Conservation (phyloP, 2,329 filamentous ascomycete species). For the Penicillium sp. region DNA sequence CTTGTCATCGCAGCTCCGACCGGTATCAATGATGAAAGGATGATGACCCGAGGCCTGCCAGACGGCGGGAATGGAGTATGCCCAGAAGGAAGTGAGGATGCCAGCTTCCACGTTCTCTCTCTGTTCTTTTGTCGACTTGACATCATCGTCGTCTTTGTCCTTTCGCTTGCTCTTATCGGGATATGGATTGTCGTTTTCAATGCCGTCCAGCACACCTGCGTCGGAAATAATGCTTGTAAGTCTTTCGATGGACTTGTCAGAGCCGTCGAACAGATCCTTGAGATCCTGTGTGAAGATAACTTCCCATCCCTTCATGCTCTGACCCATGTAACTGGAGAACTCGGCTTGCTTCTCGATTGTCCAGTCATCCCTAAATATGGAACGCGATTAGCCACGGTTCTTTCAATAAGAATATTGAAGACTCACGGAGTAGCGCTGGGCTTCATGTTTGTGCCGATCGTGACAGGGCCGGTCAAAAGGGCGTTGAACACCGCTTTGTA, state of each 20-base stretch:
- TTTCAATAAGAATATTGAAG: not conserved
- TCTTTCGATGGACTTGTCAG: not conserved
- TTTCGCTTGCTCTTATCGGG: not conserved
- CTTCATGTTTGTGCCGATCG: not conserved
- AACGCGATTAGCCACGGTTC: not conserved
- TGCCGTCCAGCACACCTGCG: not conserved
- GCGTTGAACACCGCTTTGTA: not conserved
- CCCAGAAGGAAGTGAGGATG: constrained; percentile 6
- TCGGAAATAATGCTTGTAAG: not conserved
- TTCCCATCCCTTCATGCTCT: constrained; percentile 11
- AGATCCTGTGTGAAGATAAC: not conserved
- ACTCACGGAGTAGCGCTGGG: not conserved
- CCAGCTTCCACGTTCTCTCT: not conserved
- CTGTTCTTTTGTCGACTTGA: not conserved
- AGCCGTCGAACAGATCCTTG: not conserved
- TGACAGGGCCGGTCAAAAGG: not conserved
- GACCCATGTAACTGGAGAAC: constrained; percentile 12
- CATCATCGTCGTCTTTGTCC: not conserved
- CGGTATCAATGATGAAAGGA: constrained; percentile 17
- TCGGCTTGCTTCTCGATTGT: constrained; percentile 1
- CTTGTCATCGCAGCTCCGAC: constrained; percentile 13
- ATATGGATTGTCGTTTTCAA: not conserved
- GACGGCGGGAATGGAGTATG: constrained; percentile 9
- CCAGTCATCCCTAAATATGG: constrained; percentile 4
- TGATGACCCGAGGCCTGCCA: constrained; percentile 10